Conservation (phyloP, 768 basidiomycete species). For the Boletus reticuloceps region DNA sequence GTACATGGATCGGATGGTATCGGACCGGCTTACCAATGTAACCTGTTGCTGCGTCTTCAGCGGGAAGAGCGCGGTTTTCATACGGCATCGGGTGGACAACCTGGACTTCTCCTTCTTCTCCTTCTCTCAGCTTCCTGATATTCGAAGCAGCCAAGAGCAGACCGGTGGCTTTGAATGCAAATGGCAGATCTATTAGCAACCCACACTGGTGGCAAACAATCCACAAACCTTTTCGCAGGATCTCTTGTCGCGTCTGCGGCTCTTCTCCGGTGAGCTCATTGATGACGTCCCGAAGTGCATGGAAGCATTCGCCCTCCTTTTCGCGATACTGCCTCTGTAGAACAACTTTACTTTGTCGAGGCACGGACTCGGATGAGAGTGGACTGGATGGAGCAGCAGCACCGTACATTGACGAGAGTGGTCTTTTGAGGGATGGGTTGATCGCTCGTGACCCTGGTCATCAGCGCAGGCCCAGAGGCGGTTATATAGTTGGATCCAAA, state of each 20-base stretch:
- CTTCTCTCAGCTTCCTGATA: neutral
- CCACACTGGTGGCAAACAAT: neutral
- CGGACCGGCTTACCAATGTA: conserved; percentile 7
- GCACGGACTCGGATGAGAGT: neutral
- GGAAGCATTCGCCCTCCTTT: conserved; percentile 22
- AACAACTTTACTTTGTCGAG: conserved; percentile 12
- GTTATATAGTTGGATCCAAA: conserved; percentile 12
- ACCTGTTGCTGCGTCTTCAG: neutral
- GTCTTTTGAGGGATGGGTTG: neutral
- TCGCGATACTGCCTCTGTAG: conserved; percentile 21
- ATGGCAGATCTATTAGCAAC: neutral
- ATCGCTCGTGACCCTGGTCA: neutral
- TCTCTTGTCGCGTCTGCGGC: conserved; percentile 19
- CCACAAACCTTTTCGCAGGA: conserved; percentile 18
- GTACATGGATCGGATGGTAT: neutral
- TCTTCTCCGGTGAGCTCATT: conserved; percentile 15
- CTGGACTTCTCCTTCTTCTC: neutral
- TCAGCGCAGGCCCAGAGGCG: neutral
- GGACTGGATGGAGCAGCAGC: neutral
- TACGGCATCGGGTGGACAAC: neutral
- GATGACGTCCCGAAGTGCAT: conserved; percentile 18
- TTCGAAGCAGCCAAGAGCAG: conserved; percentile 5
- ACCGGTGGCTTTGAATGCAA: conserved; percentile 5
- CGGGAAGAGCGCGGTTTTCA: neutral
- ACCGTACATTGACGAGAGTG: neutral